Conservation (phyloP, 306 rosid genomes). For the Pyrus betulifolia region DNA sequence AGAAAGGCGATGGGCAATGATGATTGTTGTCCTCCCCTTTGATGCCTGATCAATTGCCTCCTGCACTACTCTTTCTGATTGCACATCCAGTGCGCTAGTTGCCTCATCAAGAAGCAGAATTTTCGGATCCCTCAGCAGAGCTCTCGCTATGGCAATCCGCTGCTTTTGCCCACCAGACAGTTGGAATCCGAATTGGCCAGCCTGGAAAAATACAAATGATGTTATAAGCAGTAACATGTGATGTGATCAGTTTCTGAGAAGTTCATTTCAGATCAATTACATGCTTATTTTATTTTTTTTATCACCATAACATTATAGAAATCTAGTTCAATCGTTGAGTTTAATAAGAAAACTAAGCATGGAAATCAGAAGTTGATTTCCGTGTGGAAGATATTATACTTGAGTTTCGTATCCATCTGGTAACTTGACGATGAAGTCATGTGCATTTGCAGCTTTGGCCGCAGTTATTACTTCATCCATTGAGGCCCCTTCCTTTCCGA, state of each 20-base stretch:
- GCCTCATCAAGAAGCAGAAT: constrained; percentile 86
- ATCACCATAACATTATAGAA: background rate
- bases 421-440: constrained; percentile 66
- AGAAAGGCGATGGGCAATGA: constrained; percentile 69
- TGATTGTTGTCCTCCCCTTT: constrained; percentile 77
- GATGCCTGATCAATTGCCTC: constrained; percentile 83
- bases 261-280: background rate
- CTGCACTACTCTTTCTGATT: constrained; percentile 75
- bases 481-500: constrained; percentile 84
- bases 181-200: constrained; percentile 77
- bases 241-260: background rate
- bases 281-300: no score
- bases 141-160: constrained; percentile 80
- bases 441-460: constrained; percentile 87
- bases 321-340: background rate
- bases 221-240: background rate
- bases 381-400: constrained; percentile 40
- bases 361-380: background rate
- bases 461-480: constrained; percentile 63
- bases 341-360: background rate
- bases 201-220: constrained; percentile 32
- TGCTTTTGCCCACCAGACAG: constrained; percentile 95
- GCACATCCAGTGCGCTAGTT: constrained; percentile 77
- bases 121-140: constrained; percentile 75
- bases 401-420: constrained; percentile 87